Base-by-base conservation (phyloP, 768 basidiomycete species). In the Boletus speciosus region DNA sequence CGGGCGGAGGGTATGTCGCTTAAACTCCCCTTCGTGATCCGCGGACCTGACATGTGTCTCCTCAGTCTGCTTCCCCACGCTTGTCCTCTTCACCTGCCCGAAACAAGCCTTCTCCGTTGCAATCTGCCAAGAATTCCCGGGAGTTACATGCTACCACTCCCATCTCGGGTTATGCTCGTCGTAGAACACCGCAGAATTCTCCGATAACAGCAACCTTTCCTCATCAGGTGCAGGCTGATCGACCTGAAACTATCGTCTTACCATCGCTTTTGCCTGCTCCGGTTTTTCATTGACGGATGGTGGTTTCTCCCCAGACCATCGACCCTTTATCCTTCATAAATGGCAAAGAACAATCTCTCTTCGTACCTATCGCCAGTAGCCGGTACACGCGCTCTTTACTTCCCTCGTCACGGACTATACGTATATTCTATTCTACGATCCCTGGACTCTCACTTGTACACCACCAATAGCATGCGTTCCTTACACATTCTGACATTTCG, bases 121-220 rank as follows among this genome's bases (percentile, higher is more conserved):
- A 76, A 56, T 71, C 81, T 12, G 68, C 75, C 21, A 74, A 78
- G 48, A 78, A 77, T 60, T 70, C 78, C 19, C 80, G 80, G 59
- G 83, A 85, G 65, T 71, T 83, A 19, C 71, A 80, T 31, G 84
- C 81, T 37, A 81, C 81, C 63, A 88, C 85, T 14, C 90, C 90
- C 50, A 91, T 92, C 51, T 92, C 90, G 27, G 79, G 81, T 37
- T 91, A 86, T 55, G 84, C 88, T 40, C 87, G 90, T 58, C 83
- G 89, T 57, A 88, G 84, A 71, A 88, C 88, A 1, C 88, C 89
- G 29, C 82, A 83, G 54, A 77, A 81, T 37, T 88, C 89, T 11
- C 88, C 88, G 0, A 83, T 81, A 15, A 82, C 84, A 2, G 81
- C 86, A 12, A 80, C 80, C 11, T 88, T 88, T 66, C 74, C 79